Evolutionary conservation across 345 rosid genomes (phyloP).

Genomic region (Eucalyptus polyanthemos): DNA sequence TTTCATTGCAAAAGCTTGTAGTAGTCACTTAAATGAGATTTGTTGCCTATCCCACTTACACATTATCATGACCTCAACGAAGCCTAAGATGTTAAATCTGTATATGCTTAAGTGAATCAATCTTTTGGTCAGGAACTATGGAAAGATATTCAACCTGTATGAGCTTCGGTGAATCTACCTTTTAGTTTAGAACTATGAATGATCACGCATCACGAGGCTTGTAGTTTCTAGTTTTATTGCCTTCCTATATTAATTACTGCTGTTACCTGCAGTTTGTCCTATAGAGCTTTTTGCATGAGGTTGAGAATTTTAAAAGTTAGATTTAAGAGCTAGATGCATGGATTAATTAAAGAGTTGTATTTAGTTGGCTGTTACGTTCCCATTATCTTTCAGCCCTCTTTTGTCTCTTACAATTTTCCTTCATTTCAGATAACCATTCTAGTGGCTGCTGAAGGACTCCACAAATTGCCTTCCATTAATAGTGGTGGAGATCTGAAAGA

Average conservation of each 20-base stretch:
- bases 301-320: background rate
- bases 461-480: conserved; percentile 61
- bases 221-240: background rate
- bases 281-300: background rate
- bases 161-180: background rate
- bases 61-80: background rate
- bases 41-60: background rate
- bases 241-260: background rate
- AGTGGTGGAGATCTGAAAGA: conserved; percentile 66
- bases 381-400: background rate
- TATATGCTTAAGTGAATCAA: background rate
- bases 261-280: background rate
- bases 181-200: background rate
- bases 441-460: conserved; percentile 89
- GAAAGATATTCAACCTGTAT: background rate
- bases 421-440: conserved; percentile 58
- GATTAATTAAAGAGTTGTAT: background rate
- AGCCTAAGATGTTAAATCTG: background rate
- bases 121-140: background rate
- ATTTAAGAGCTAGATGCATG: background rate
- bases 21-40: background rate
- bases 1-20: background rate
- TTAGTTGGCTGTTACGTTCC: background rate
- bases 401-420: background rate
- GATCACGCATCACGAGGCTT: background rate